Percentiles rank a stretch among this genome's conserved stretches.
Evolutionary conservation across 2,329 filamentous ascomycete species (phyloP).

Genomic region (Ophiocordyceps unilateralis): DNA sequence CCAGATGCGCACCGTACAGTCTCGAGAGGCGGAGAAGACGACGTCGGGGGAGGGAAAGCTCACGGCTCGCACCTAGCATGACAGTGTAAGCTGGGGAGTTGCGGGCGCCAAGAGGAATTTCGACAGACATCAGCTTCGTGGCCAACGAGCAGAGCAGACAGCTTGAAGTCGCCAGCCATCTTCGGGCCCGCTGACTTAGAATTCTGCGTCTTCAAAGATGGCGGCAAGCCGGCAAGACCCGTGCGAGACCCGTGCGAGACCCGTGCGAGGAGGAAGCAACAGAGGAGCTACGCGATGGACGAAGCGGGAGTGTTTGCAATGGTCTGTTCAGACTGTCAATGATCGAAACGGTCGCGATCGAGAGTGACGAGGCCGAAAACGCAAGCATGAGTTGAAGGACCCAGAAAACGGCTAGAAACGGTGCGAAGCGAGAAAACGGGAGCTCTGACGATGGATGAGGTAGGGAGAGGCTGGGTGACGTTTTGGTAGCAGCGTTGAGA

Average conservation of each 20-base stretch:
- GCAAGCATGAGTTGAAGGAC: background rate
- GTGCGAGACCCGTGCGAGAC: too few relatives aligned
- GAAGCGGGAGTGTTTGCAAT: too few relatives aligned
- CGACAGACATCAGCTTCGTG: constrained; percentile 72
- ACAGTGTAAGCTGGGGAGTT: background rate
- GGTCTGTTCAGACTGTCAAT: too few relatives aligned
- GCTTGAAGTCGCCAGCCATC: constrained; percentile 76
- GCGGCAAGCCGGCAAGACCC: too few relatives aligned
- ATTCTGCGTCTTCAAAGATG: background rate
- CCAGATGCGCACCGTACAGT: constrained; percentile 83
- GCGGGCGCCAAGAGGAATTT: background rate
- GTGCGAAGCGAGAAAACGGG: background rate
- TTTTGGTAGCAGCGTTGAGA: background rate
- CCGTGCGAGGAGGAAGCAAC: background rate
- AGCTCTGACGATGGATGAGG: background rate
- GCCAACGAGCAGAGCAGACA: constrained; percentile 75
- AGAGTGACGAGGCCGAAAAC: background rate
- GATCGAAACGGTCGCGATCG: background rate
- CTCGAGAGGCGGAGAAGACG: constrained; percentile 75
- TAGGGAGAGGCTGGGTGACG: too few relatives aligned
- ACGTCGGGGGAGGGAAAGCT: constrained; percentile 56
- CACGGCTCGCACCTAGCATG: constrained; percentile 63
- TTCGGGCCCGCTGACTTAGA: background rate
- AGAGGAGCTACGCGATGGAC: background rate
- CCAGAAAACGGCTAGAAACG: background rate